These are phyloP conservation scores for Fusarium heterosporum DNA, from an alignment of 2,329 filamentous ascomycete species.

Conservation along the genomic window DNA sequence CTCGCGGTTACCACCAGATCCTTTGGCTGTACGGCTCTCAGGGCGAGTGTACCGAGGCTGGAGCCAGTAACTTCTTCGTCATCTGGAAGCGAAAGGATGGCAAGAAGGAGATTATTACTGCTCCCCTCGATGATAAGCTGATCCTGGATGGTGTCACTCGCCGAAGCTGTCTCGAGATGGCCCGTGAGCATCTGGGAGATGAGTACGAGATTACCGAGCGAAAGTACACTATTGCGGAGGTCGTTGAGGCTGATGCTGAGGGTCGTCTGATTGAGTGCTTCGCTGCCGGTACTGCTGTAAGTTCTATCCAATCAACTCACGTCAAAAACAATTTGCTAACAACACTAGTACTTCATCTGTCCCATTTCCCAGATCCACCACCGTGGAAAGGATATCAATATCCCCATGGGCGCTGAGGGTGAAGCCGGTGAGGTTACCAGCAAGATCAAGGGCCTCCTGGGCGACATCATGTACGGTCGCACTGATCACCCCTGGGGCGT, in stretches of 20 bases:
- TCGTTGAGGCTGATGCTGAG: slow-evolving; percentile 77
- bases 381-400: slow-evolving; percentile 70
- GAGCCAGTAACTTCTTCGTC: slow-evolving; percentile 92
- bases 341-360: slow-evolving; percentile 73
- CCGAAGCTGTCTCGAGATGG: slow-evolving; percentile 80
- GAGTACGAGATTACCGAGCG: slow-evolving; percentile 81
- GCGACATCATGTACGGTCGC: slow-evolving; percentile 80
- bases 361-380: slow-evolving; percentile 77
- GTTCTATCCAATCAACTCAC: slow-evolving; percentile 49
- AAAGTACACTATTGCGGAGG: slow-evolving; percentile 83
- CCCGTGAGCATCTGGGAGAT: slow-evolving; percentile 68
- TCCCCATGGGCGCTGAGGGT: slow-evolving; percentile 68
- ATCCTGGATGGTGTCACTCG: slow-evolving; percentile 93
- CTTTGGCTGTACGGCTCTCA: slow-evolving; percentile 91
- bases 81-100: slow-evolving; percentile 71
- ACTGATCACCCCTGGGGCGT: slow-evolving; percentile 77
- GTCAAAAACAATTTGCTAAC: slow-evolving; percentile 29
- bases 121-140: slow-evolving; percentile 82
- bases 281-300: slow-evolving; percentile 85
- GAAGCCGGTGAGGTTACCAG: slow-evolving; percentile 65
- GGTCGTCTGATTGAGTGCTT: slow-evolving; percentile 87
- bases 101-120: slow-evolving; percentile 79
- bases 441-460: slow-evolving; percentile 74
- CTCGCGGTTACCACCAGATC: slow-evolving; percentile 84
- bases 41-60: slow-evolving; percentile 87